Base-by-base conservation (phyloP, 306 rosid species). In the Quercus variabilis region DNA sequence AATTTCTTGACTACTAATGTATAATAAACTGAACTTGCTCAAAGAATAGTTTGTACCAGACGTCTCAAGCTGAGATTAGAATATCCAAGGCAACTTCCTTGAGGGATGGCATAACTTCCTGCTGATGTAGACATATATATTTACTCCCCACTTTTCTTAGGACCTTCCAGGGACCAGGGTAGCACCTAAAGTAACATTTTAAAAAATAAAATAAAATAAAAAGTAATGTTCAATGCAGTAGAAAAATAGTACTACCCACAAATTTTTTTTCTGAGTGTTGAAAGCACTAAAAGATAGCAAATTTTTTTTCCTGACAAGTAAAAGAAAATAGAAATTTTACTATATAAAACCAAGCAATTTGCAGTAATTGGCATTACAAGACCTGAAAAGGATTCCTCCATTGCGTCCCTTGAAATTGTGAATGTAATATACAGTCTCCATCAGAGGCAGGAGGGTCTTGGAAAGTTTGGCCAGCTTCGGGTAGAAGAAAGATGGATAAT, bases 371-470 rank as follows among this genome's bases (percentile, higher is more conserved):
- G 78, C 67, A 19, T 35, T 52, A 67, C 25, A 69, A 71, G 68
- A 93, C 99, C 99, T 93, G 91, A 93, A 93, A 69, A 95, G 96
- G 23, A 87, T 83, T 85, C 99, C 99, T 59, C 97, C 96, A 10
- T 84, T 83, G 85, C 85, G 86, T 73, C 96, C 98, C 86, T 95
- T 93, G 81, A 93, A 93, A 81, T 91, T 95, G 83, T 95, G 97
- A 78, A 93, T 91, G 85, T 95, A 91, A 72, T 93, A 95, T 74
- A 93, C 90, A 63, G 97, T 95, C 78, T 95, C 97, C 97, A 91
- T 91, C 73, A 14, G 20, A 7, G 98, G 96, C 74, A 95, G 90
- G 38, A 95, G 83, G 80, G 93, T 89, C 91, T 90, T 89, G 3
- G 84, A 51, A 46, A 95, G 97, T 46, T 91, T 86, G 30, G 92